These are phyloP conservation scores for Chloris gayana DNA, from an alignment of 176 grass and related monocot genomes.

Conservation along the genomic window DNA sequence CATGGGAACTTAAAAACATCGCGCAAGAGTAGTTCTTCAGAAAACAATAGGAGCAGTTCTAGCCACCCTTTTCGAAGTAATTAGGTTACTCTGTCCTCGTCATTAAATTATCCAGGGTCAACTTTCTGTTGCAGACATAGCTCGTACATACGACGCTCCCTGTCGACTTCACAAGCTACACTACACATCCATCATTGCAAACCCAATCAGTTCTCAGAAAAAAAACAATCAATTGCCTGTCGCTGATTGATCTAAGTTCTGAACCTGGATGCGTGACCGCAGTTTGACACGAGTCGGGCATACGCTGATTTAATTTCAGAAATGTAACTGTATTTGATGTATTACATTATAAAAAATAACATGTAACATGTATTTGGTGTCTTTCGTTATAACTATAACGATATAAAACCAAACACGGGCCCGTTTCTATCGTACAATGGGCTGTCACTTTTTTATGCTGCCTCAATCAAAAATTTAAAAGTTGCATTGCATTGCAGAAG, in stretches of 20 bases:
- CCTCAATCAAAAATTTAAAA: background rate
- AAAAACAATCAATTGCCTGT: background rate
- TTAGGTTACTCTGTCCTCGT: background rate
- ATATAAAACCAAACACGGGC: background rate
- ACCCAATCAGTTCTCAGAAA: background rate
- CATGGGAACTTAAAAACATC: background rate
- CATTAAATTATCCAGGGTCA: slow-evolving; percentile 2
- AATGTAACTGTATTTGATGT: background rate
- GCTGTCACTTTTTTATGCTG: background rate
- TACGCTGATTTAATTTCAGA: background rate
- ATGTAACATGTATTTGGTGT: too few species aligned
- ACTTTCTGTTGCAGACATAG: background rate
- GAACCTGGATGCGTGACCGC: background rate
- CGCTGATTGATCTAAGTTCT: background rate
- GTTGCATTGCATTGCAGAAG: background rate
- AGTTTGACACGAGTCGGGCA: background rate
- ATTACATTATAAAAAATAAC: too few species aligned
- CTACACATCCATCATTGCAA: background rate
- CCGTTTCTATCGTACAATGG: background rate
- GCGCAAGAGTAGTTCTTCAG: background rate
- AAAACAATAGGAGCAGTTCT: background rate
- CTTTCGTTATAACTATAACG: too few species aligned
- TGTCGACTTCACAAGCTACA: background rate
- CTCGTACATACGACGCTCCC: background rate
- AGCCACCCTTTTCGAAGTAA: background rate